A percentile compares a stretch with the other conserved stretches of the same genome.
phyloP scores from a whole-genome alignment of 805 yeast species.

The Ogataea angusta region DNA sequence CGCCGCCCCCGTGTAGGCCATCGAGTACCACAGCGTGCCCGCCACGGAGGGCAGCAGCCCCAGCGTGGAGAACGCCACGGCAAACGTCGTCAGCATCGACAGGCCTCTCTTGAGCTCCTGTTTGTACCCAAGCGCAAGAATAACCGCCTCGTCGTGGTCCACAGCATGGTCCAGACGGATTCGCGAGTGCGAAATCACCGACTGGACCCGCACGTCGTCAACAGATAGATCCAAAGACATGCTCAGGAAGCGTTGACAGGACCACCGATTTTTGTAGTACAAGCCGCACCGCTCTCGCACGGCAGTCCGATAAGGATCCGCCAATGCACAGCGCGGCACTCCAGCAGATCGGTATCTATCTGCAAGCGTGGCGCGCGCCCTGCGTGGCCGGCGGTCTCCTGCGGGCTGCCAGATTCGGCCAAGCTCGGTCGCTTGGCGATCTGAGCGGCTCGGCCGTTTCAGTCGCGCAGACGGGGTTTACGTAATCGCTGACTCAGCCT shows the following conservation, averaged over 20 bases:
- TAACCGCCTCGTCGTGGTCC: slow-evolving; percentile 49
- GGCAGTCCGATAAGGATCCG: slow-evolving; percentile 1
- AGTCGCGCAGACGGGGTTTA: too few species aligned
- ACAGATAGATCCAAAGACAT: slow-evolving; percentile 21
- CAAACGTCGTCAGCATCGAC: slow-evolving; percentile 52
- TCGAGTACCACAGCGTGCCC: slow-evolving; percentile 58
- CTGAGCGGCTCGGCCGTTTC: too few species aligned
- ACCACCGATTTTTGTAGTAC: neutral
- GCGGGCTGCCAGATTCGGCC: too few species aligned
- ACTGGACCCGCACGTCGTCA: slow-evolving; percentile 20
- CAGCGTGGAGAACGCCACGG: slow-evolving; percentile 62
- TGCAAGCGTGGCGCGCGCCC: too few species aligned
- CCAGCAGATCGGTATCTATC: too few species aligned
- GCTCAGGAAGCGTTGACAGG: neutral
- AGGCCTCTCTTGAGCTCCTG: slow-evolving; percentile 66
- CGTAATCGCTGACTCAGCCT: too few species aligned
- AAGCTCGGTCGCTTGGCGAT: too few species aligned
- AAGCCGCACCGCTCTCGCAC: slow-evolving; percentile 5
- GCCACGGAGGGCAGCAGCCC: slow-evolving; percentile 67
- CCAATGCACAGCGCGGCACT: too few species aligned
- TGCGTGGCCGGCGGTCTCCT: too few species aligned
- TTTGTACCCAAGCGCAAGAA: slow-evolving; percentile 58
- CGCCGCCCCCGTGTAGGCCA: slow-evolving; percentile 58
- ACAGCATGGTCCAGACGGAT: slow-evolving; percentile 45
- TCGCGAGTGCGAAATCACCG: slow-evolving; percentile 24